These are phyloP conservation scores for Venturia oleaginea DNA, from an alignment of 2,329 filamentous ascomycete species.

Conservation along the genomic window DNA sequence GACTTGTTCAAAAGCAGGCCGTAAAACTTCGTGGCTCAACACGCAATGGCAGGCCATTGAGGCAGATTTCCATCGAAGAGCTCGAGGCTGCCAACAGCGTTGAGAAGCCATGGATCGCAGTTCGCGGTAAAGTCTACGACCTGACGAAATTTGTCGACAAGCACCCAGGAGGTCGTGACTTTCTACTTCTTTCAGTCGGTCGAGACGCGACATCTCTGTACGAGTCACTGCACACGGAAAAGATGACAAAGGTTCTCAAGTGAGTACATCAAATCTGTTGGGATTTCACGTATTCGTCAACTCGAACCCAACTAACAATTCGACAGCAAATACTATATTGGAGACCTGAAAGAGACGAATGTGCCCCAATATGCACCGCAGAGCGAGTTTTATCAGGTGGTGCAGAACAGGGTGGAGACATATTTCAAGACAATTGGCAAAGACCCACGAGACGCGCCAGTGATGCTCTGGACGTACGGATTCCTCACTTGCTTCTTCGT, in stretches of 20 bases:
- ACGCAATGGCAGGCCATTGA: background rate
- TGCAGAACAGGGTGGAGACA: constrained; percentile 5
- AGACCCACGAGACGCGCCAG: constrained; percentile 8
- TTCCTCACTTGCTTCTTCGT: constrained; percentile 8
- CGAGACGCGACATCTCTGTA: constrained; percentile 12
- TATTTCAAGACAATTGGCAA: constrained; percentile 10
- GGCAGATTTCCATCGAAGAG: constrained; percentile 11
- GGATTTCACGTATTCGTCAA: background rate
- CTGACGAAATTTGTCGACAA: constrained; percentile 11
- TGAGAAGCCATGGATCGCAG: constrained; percentile 11
- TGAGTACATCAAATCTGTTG: background rate
- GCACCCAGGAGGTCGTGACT: constrained; percentile 10
- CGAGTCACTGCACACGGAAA: constrained; percentile 9
- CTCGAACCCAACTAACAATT: background rate
- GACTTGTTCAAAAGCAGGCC: background rate
- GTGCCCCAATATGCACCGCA: constrained; percentile 6
- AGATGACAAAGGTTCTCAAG: constrained; percentile 11
- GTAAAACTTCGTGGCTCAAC: background rate
- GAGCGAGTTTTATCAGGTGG: constrained; percentile 9
- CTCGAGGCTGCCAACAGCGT: constrained; percentile 11
- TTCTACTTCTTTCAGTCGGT: constrained; percentile 6
- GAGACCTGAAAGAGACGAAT: constrained; percentile 11
- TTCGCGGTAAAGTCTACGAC: constrained; percentile 13
- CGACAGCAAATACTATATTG: constrained; percentile 10
- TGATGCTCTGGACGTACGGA: constrained; percentile 5